Conservation (phyloP, 441 rosid species). For the Pelargonium exstipulatum region DNA sequence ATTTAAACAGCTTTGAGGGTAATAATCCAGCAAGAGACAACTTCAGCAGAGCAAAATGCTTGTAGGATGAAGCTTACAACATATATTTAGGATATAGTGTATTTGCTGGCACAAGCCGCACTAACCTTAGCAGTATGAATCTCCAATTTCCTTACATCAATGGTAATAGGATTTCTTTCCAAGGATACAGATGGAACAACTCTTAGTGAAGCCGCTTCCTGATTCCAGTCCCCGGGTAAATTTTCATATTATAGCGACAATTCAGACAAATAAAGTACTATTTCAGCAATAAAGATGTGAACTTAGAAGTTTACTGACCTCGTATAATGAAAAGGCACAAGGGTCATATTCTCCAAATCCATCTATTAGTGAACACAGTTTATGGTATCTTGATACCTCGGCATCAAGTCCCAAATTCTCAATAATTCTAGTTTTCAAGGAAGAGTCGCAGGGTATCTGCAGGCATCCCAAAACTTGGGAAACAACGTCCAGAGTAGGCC, state of each 20-base stretch:
- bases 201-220: slow-evolving; percentile 85
- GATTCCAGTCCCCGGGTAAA: slow-evolving; percentile 16
- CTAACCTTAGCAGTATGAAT: slow-evolving; percentile 60
- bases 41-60: not conserved
- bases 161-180: slow-evolving; percentile 49
- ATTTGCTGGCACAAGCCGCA: not conserved
- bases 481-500: slow-evolving; percentile 65
- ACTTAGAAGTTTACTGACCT: slow-evolving; percentile 38
- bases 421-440: slow-evolving; percentile 51
- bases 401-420: slow-evolving; percentile 54
- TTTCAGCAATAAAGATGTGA: slow-evolving; percentile 10
- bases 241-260: slow-evolving; percentile 14
- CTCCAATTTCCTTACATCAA: slow-evolving; percentile 59
- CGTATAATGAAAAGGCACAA: slow-evolving; percentile 77
- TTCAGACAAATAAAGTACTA: slow-evolving; percentile 18
- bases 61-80: not conserved
- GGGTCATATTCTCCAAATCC: slow-evolving; percentile 96
- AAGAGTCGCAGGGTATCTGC: slow-evolving; percentile 62
- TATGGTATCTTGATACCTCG: slow-evolving; percentile 43
- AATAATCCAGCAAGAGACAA: not conserved
- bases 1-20: not conserved
- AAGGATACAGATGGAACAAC: slow-evolving; percentile 57
- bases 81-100: not conserved
- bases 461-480: slow-evolving; percentile 83
- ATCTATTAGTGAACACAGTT: slow-evolving; percentile 63